Evolutionary conservation across 306 rosid species (phyloP), one percentile per base, ranked within the genome.

Genomic region (Luffa acutangula): DNA sequence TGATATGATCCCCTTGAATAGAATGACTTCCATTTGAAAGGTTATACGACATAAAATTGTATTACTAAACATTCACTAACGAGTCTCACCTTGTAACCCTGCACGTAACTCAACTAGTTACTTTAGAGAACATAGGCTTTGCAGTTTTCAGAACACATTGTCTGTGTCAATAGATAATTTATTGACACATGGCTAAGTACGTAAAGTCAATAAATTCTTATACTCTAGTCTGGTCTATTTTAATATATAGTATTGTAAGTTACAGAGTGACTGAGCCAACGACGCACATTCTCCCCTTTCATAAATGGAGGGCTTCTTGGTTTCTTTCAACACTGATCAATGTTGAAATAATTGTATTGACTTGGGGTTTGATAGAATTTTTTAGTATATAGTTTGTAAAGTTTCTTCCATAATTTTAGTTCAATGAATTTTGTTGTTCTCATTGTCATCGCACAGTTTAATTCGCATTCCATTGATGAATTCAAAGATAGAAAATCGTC

Each of bases 1-100:
- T 46, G 89, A 89, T 58, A 86, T 90, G 87, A 84, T 87, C 63
- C 82, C 89, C 7, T 69, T 89, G 57, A 90, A 83, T 79, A 85
- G 93, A 89, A 87, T 90, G 46, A 81, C 81, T 52, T 89, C 89
- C 69, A 78, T 84, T n/a, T 84, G 80, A 73, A 21, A 45, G 45
- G 36, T 31, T 31, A 48, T 12, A 12, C 31, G 0, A 20, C 34
- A 4, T 46, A 12, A 73, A 31, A 31, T 73, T 73, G 43, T 48
- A 7, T 65, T 65, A 37, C 45, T 64, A 36, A n/a, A 12, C 75
- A 25, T 72, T 5, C 12, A 48, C 57, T 48, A 15, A 73, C 78
- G 31, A 73, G 1, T 48, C 52, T 46, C 17, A 48, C 9, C 57
- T 13, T 46, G 20, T 33, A 63, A 33, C 3, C 13, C 70, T 12